Conservation (phyloP, 768 basidiomycete genomes). For the Fibroporia radiculosa region DNA sequence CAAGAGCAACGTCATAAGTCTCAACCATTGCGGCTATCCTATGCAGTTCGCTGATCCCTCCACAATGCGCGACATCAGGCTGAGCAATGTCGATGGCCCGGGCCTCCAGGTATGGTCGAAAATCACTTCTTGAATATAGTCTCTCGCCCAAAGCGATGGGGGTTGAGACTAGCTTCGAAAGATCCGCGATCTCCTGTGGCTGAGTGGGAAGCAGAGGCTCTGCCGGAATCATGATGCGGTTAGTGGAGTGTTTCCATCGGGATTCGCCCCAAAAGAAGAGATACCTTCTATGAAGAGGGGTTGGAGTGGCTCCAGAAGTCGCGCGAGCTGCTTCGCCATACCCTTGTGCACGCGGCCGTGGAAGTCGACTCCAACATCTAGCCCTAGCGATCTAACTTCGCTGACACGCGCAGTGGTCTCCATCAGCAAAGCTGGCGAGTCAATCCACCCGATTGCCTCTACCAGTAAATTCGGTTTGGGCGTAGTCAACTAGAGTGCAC, state of each 20-base stretch:
- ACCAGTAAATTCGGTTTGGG: neutral
- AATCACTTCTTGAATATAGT: slow-evolving; percentile 53
- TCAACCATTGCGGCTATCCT: slow-evolving; percentile 53
- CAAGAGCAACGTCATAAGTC: slow-evolving; percentile 64
- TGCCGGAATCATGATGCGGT: slow-evolving; percentile 17
- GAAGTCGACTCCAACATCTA: slow-evolving; percentile 65
- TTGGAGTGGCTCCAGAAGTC: slow-evolving; percentile 46
- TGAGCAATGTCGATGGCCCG: slow-evolving; percentile 63
- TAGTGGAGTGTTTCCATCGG: too few relatives aligned
- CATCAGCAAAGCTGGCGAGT: slow-evolving; percentile 45
- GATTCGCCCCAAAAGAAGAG: neutral
- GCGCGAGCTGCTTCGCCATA: slow-evolving; percentile 63
- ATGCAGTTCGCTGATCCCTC: slow-evolving; percentile 52
- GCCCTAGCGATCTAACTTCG: slow-evolving; percentile 32
- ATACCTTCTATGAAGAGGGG: slow-evolving; percentile 62
- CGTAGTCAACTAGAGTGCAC: neutral
- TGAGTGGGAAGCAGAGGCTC: slow-evolving; percentile 56
- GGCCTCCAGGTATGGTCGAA: slow-evolving; percentile 56
- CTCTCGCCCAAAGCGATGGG: slow-evolving; percentile 63
- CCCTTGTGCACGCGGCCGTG: slow-evolving; percentile 64
- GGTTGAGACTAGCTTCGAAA: slow-evolving; percentile 43
- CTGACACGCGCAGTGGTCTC: slow-evolving; percentile 47
- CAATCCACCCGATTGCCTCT: slow-evolving; percentile 36
- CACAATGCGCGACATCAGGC: slow-evolving; percentile 57
- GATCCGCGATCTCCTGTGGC: slow-evolving; percentile 52